Percentiles rank a stretch among this genome's conserved stretches.
These are phyloP conservation scores for Escallonia rubra DNA, from an alignment of 129 eudicot genomes.

Conservation along the genomic window DNA sequence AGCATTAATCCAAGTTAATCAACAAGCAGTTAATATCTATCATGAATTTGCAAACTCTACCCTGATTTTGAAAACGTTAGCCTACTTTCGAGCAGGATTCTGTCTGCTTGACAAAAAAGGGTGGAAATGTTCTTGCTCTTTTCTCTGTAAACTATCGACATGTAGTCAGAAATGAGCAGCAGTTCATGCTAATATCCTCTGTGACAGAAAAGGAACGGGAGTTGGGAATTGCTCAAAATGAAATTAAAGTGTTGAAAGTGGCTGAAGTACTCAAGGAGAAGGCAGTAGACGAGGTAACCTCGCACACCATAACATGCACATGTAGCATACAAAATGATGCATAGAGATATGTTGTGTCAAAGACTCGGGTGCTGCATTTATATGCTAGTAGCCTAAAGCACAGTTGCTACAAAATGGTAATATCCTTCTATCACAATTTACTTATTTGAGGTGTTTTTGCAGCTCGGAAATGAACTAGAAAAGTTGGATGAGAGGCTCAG, in stretches of 20 bases:
- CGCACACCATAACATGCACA: not conserved
- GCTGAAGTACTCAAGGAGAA: constrained; percentile 68
- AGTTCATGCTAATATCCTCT: not conserved
- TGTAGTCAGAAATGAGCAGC: no score
- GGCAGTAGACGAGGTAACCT: constrained; percentile 73
- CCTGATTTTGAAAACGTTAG: no score
- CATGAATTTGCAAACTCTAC: no score
- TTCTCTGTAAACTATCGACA: no score
- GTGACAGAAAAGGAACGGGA: constrained; percentile 72
- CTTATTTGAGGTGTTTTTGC: constrained; percentile 56
- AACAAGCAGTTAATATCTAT: no score
- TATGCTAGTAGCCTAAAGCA: not conserved
- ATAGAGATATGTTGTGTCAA: not conserved
- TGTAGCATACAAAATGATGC: not conserved
- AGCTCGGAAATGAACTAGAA: constrained; percentile 30
- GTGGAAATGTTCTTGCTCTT: no score
- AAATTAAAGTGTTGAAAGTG: constrained; percentile 72
- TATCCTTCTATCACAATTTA: constrained; percentile 39
- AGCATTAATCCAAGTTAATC: no score
- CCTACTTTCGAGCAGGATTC: no score
- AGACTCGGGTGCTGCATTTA: not conserved
- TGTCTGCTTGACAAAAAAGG: no score
- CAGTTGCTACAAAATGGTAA: no score
- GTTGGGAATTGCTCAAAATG: constrained; percentile 57
- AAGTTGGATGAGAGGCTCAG: constrained; percentile 67